These are phyloP conservation scores for Mitragyna speciosa DNA, from an alignment of 257 asterid genomes.

Conservation along the genomic window DNA sequence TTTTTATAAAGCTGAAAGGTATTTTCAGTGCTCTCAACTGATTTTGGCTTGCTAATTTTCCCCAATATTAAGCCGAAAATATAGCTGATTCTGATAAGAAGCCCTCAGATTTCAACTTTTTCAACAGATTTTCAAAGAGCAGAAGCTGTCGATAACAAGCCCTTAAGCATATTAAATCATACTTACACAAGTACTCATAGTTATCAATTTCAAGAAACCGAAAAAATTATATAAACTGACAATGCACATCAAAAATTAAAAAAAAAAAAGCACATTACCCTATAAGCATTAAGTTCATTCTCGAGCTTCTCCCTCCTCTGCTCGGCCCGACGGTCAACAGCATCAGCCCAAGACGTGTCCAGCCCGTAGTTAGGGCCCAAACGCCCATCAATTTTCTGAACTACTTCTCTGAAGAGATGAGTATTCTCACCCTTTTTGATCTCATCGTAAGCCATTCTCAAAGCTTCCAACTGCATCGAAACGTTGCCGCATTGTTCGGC, in stretches of 20 bases:
- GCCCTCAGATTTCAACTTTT: too few relatives aligned
- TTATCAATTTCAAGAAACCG: neutral
- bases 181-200: neutral
- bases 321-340: constrained; percentile 81
- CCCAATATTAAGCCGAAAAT: neutral
- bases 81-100: too few relatives aligned
- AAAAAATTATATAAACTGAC: neutral
- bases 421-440: constrained; percentile 92
- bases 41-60: neutral
- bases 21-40: neutral
- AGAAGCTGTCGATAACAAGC: too few relatives aligned
- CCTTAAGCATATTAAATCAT: neutral
- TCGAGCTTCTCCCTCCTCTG: constrained; percentile 85
- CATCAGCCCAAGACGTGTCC: constrained; percentile 71
- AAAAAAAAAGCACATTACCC: constrained; percentile 43
- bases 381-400: constrained; percentile 69
- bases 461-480: constrained; percentile 79
- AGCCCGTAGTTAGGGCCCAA: constrained; percentile 65
- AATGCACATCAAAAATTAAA: neutral
- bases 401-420: constrained; percentile 71
- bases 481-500: constrained; percentile 61
- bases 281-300: constrained; percentile 82
- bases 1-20: neutral
- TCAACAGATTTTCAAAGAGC: neutral
- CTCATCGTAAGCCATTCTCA: constrained; percentile 95